Evolutionary conservation across 768 basidiomycete species (phyloP).

Genomic region (Phylloporus rhodoxanthus): DNA sequence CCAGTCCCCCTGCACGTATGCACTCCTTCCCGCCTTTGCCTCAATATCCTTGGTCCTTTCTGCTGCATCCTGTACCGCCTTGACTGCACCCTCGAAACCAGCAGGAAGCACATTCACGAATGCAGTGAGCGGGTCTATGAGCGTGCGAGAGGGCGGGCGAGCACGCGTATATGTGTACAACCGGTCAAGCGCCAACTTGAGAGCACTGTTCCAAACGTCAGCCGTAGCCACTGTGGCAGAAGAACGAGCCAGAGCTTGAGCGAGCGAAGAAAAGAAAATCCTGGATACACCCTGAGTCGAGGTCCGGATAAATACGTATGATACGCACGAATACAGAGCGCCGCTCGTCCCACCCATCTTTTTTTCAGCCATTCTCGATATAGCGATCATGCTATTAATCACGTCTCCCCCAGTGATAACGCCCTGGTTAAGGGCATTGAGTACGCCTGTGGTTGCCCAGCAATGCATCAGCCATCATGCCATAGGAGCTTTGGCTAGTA

Average conservation of each 20-base stretch:
- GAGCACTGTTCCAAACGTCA: conserved; percentile 56
- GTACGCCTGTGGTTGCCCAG: conserved; percentile 41
- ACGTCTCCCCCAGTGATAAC: conserved; percentile 59
- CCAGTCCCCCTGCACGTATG: conserved; percentile 71
- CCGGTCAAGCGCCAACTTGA: conserved; percentile 50
- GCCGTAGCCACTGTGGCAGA: conserved; percentile 30
- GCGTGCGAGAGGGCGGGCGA: conserved; percentile 82
- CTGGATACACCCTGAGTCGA: conserved; percentile 33
- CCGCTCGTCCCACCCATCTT: conserved; percentile 91
- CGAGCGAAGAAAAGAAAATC: conserved; percentile 87
- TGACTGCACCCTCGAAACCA: conserved; percentile 49
- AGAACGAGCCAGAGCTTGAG: conserved; percentile 56
- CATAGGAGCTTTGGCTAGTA: neutral
- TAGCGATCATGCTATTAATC: conserved; percentile 54
- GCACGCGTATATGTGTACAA: conserved; percentile 84
- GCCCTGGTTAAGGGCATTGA: conserved; percentile 50
- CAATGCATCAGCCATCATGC: neutral
- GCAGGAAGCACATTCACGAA: conserved; percentile 45
- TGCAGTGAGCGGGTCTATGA: conserved; percentile 85
- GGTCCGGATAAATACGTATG: neutral
- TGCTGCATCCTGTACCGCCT: conserved; percentile 58
- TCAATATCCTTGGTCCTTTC: conserved; percentile 68
- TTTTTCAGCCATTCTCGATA: conserved; percentile 74
- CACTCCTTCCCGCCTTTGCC: conserved; percentile 84
- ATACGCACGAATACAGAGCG: conserved; percentile 79